phyloP scores from a whole-genome alignment of 2,329 filamentous ascomycete genomes.

The Colletotrichum spaethianum region DNA sequence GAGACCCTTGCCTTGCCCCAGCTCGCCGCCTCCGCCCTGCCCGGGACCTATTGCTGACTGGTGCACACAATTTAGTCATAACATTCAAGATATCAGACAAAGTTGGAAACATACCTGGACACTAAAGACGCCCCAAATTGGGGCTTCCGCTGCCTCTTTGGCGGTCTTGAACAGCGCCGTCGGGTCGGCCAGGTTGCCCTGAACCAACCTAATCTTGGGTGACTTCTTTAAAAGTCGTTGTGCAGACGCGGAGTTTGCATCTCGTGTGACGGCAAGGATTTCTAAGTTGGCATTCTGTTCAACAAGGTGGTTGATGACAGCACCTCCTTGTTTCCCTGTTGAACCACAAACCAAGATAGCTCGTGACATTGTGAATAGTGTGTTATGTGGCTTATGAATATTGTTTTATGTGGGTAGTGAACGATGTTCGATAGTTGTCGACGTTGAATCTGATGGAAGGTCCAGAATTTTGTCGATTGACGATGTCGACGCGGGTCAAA shows the following conservation, averaged over 20 bases:
- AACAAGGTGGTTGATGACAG: slow-evolving; percentile 50
- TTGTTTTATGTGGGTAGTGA: neutral
- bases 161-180: slow-evolving; percentile 64
- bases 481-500: neutral
- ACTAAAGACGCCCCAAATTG: slow-evolving; percentile 73
- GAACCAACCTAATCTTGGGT: slow-evolving; percentile 66
- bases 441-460: too few relatives aligned
- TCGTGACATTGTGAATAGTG: slow-evolving; percentile 43
- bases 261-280: slow-evolving; percentile 73
- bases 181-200: slow-evolving; percentile 70
- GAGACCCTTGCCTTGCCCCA: slow-evolving; percentile 67
- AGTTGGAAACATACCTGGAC: slow-evolving; percentile 62
- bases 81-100: neutral
- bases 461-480: neutral
- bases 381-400: neutral
- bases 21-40: slow-evolving; percentile 58
- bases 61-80: neutral
- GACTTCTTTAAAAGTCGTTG: slow-evolving; percentile 61
- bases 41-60: slow-evolving; percentile 45
- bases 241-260: slow-evolving; percentile 64
- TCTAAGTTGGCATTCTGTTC: slow-evolving; percentile 55
- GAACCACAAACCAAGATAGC: slow-evolving; percentile 53
- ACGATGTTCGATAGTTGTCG: neutral
- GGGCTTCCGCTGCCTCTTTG: slow-evolving; percentile 41
- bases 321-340: slow-evolving; percentile 56